A percentile compares a stretch with the other conserved stretches of the same genome.
Evolutionary conservation across 2,329 filamentous ascomycete genomes (phyloP).

Genomic region (Diplocarpon rosae): DNA sequence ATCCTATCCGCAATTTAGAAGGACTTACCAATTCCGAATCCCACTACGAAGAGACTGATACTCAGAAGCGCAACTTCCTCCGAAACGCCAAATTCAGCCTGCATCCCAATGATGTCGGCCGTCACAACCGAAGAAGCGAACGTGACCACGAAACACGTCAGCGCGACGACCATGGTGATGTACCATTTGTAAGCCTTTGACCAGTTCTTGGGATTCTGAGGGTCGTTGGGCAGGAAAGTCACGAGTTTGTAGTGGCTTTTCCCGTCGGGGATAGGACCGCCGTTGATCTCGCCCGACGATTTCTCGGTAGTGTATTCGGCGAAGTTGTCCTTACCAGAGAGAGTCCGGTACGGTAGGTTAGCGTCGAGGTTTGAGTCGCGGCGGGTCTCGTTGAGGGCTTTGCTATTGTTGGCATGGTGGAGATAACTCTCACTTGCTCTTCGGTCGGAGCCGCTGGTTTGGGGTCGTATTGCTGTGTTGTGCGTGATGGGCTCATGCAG

Average conservation of each 20-base stretch:
- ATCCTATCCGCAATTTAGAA: neutral
- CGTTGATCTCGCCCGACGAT: slow-evolving; percentile 44
- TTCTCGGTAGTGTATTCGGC: slow-evolving; percentile 58
- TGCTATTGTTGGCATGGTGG: slow-evolving; percentile 9
- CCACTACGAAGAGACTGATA: slow-evolving; percentile 69
- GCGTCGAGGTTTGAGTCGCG: slow-evolving; percentile 30
- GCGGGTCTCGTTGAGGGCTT: slow-evolving; percentile 19
- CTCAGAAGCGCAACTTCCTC: slow-evolving; percentile 62
- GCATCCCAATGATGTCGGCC: slow-evolving; percentile 56
- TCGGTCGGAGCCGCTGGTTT: slow-evolving; percentile 8
- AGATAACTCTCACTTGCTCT: slow-evolving; percentile 9
- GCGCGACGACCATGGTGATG: slow-evolving; percentile 72
- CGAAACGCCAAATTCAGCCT: slow-evolving; percentile 53
- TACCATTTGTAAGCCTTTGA: slow-evolving; percentile 70
- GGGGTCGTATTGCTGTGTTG: slow-evolving; percentile 6
- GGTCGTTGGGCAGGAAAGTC: slow-evolving; percentile 60
- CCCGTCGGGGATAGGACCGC: slow-evolving; percentile 17
- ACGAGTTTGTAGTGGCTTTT: slow-evolving; percentile 44
- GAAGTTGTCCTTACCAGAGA: slow-evolving; percentile 49
- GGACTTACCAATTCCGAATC: slow-evolving; percentile 60
- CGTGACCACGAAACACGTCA: slow-evolving; percentile 57
- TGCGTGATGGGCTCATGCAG: slow-evolving; percentile 3
- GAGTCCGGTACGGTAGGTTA: slow-evolving; percentile 54
- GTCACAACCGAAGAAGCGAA: slow-evolving; percentile 68
- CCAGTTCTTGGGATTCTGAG: slow-evolving; percentile 81